phyloP scores from a whole-genome alignment of 2,329 filamentous ascomycete species.

The Tolypocladium sp. region DNA sequence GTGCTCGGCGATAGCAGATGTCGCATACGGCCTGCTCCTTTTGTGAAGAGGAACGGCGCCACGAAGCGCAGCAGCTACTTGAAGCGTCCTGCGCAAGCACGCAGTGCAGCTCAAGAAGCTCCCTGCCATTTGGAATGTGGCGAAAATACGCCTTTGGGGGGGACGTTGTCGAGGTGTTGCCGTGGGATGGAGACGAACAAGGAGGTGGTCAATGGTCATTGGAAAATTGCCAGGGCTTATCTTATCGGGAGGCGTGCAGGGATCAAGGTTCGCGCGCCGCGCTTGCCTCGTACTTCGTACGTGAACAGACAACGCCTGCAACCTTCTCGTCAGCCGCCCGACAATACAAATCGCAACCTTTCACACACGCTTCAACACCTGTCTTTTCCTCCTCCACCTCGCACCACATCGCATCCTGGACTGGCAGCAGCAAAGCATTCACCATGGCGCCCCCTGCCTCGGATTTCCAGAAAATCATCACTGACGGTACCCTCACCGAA shows the following conservation, averaged over 20 bases:
- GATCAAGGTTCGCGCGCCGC: background rate
- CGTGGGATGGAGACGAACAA: background rate
- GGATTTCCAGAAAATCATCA: slow-evolving; percentile 47
- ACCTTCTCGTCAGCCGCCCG: background rate
- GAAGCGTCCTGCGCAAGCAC: slow-evolving; percentile 17
- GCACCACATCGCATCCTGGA: background rate
- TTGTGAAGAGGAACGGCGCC: slow-evolving; percentile 4
- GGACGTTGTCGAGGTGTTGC: background rate
- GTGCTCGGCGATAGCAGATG: slow-evolving; percentile 1
- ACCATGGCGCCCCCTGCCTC: slow-evolving; percentile 34
- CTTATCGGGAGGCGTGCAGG: slow-evolving; percentile 3
- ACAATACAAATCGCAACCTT: background rate
- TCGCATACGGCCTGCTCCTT: slow-evolving; percentile 8
- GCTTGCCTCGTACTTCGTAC: background rate
- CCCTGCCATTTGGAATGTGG: slow-evolving; percentile 13
- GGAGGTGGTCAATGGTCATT: background rate
- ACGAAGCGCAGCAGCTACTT: slow-evolving; percentile 7
- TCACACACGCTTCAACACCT: background rate
- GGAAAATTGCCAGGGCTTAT: slow-evolving; percentile 4
- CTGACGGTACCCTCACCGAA: slow-evolving; percentile 30
- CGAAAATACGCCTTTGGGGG: background rate
- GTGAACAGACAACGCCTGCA: background rate
- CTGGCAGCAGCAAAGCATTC: background rate
- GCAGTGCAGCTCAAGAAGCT: slow-evolving; percentile 15
- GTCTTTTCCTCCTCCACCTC: background rate